These are phyloP conservation scores for Iberis pinnata DNA, from an alignment of 345 rosid genomes.

Conservation along the genomic window DNA sequence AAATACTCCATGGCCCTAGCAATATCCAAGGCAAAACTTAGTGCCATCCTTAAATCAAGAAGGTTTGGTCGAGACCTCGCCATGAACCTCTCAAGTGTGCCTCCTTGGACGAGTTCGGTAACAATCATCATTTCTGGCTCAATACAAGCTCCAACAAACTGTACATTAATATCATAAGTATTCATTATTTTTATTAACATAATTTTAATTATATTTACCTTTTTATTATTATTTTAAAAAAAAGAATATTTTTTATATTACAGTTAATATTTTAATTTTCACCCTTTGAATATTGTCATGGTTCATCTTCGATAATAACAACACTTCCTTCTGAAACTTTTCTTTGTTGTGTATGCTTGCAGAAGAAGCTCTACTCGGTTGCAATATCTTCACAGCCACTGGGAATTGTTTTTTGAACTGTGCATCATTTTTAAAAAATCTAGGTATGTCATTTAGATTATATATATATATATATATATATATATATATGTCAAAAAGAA, in stretches of 20 bases:
- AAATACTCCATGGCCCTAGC: conserved; percentile 60
- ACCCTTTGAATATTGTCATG: too few species aligned
- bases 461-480: too few species aligned
- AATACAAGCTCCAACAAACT: conserved; percentile 54
- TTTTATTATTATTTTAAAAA: not conserved
- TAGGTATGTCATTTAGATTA: too few species aligned
- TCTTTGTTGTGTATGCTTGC: conserved; percentile 31
- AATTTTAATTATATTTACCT: too few species aligned
- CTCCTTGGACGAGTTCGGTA: conserved; percentile 50
- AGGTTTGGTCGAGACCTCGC: conserved; percentile 37
- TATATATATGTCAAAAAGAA: too few species aligned
- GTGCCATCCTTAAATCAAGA: conserved; percentile 33
- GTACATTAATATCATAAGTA: not conserved
- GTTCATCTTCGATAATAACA: conserved; percentile 38
- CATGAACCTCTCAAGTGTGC: conserved; percentile 43
- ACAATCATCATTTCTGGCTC: conserved; percentile 51
- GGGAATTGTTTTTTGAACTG: conserved; percentile 21
- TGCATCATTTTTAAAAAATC: not conserved
- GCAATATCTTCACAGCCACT: conserved; percentile 53
- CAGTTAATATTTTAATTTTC: too few species aligned
- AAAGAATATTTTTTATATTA: too few species aligned
- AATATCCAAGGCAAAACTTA: conserved; percentile 50
- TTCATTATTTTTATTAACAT: not conserved
- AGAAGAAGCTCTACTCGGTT: conserved; percentile 33
- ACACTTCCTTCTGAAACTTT: conserved; percentile 50